These are phyloP conservation scores for Boletales sp. DNA, from an alignment of 768 basidiomycete species.

Conservation along the genomic window DNA sequence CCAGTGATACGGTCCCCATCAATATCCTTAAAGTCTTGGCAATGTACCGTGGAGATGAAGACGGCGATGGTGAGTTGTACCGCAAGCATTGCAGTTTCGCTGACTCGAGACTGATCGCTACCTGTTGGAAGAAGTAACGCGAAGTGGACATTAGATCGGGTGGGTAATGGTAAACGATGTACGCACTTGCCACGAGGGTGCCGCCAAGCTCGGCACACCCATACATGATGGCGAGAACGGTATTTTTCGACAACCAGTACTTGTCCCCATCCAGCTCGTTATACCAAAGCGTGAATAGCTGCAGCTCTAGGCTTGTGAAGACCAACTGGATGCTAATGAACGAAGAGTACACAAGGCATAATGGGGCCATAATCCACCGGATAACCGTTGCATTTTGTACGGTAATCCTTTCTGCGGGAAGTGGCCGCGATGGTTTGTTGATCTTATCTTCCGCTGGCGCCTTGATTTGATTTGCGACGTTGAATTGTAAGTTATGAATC, in stretches of 20 bases:
- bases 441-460: slow-evolving; percentile 39
- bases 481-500: slow-evolving; percentile 42
- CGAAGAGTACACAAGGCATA: slow-evolving; percentile 34
- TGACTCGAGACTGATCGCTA: slow-evolving; percentile 20
- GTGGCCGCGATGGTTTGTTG: slow-evolving; percentile 44
- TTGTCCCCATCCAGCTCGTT: slow-evolving; percentile 37
- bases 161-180: background rate
- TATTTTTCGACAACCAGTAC: slow-evolving; percentile 38
- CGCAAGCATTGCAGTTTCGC: slow-evolving; percentile 28
- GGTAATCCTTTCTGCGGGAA: slow-evolving; percentile 41
- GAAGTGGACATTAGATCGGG: background rate
- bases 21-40: slow-evolving; percentile 47
- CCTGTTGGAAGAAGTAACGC: slow-evolving; percentile 9
- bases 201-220: slow-evolving; percentile 37
- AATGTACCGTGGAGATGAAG: slow-evolving; percentile 47
- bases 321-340: slow-evolving; percentile 31
- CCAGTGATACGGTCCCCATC: slow-evolving; percentile 38
- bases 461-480: slow-evolving; percentile 42
- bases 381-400: slow-evolving; percentile 30
- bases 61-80: slow-evolving; percentile 35
- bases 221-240: slow-evolving; percentile 37
- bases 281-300: slow-evolving; percentile 33
- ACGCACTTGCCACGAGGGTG: slow-evolving; percentile 37
- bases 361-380: slow-evolving; percentile 34
- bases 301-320: slow-evolving; percentile 32